Conservation (phyloP, 176 grass and related monocot genomes). For the Avena sativa region DNA sequence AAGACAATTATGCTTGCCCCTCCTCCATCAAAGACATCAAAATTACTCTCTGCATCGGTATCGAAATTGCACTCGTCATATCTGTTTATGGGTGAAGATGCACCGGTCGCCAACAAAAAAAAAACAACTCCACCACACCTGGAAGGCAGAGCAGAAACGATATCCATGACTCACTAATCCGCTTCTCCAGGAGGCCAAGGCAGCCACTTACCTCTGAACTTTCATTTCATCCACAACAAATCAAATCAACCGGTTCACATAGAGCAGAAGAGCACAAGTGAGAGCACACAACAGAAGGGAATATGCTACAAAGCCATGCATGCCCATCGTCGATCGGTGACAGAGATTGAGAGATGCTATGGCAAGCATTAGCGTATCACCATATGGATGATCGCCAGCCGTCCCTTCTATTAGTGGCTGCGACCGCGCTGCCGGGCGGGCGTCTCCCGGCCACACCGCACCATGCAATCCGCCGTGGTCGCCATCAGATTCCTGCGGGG, state of each 20-base stretch:
- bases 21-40: not conserved
- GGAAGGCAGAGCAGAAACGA: not conserved
- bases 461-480: not conserved
- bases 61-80: not conserved
- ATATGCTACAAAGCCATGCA: not conserved
- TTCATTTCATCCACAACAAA: not conserved
- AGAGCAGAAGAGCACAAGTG: not conserved
- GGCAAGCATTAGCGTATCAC: not conserved
- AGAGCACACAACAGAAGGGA: not conserved
- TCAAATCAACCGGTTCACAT: not conserved
- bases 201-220: not conserved
- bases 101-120: not conserved
- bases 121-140: not conserved
- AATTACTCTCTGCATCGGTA: not conserved
- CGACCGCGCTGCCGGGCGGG: not conserved
- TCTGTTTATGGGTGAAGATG: not conserved
- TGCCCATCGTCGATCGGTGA: not conserved
- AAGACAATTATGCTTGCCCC: not conserved
- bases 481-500: not conserved
- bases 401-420: slow-evolving; percentile 4
- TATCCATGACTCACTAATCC: not conserved
- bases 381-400: slow-evolving; percentile 18
- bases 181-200: not conserved
- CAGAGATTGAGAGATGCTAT: not conserved
- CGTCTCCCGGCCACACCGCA: not conserved